Evolutionary conservation across 208 protist genomes (phyloP).

Genomic region (Crithidia expoeki): DNA sequence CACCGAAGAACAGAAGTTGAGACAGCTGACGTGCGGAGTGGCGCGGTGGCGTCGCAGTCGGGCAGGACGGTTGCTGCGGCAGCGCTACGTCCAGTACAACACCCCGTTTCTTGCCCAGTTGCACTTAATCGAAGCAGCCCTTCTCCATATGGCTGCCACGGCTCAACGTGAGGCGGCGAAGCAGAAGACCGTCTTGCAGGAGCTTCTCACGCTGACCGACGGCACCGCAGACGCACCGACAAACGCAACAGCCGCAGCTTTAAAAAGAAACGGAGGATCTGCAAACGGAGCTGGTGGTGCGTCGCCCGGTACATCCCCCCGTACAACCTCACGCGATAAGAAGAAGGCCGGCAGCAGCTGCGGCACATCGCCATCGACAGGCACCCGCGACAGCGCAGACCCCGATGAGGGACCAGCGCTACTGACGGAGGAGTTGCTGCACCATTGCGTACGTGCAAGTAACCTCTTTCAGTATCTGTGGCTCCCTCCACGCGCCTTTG

Average conservation of each 20-base stretch:
- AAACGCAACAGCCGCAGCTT: neutral
- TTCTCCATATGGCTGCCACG: constrained; percentile 39
- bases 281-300: neutral
- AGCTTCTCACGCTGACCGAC: constrained; percentile 20
- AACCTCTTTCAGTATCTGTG: constrained; percentile 32
- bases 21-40: constrained; percentile 68
- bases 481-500: constrained; percentile 17
- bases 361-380: neutral
- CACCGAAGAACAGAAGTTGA: constrained; percentile 73
- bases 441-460: constrained; percentile 23
- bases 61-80: constrained; percentile 46
- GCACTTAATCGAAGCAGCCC: constrained; percentile 47
- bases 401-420: neutral
- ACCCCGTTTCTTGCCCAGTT: constrained; percentile 65
- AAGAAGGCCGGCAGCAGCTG: neutral
- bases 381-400: neutral
- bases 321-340: constrained; percentile 4
- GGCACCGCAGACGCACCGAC: neutral
- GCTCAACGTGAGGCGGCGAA: constrained; percentile 4
- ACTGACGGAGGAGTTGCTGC: constrained; percentile 23
- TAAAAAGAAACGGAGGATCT: neutral
- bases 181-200: constrained; percentile 13
- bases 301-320: neutral
- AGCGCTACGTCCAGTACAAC: constrained; percentile 71
- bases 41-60: constrained; percentile 67